Evolutionary conservation across 305 asterid genomes (phyloP), one percentile per base, ranked within the genome.

Genomic region (Ilex paraguariensis): DNA sequence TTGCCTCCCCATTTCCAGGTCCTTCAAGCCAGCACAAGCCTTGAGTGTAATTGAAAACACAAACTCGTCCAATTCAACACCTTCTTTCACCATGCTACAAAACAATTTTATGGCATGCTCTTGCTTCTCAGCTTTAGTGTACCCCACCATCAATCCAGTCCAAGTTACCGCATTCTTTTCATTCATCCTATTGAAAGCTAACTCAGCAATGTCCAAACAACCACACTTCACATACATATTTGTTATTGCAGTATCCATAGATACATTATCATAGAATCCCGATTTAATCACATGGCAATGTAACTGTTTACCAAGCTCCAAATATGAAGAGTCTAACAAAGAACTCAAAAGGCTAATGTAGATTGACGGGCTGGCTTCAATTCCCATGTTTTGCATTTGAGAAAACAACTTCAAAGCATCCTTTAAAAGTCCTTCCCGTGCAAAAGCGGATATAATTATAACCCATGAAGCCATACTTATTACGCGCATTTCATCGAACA

Each of bases 141-240:
- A 82, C 13, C 86, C 88, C 68, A 82, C 81, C 77, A 84, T 78
- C 83, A 84, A 67, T 3, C 73, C 57, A 31, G 87, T 84, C 86
- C 87, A 84, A 9, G 86, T 62, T 53, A 78, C 65, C 5, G 63
- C 74, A 64, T 72, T 84, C 76, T 70, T 84, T 49, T 69, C 84
- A 12, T 9, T 64, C 82, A 79, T 79, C 70, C 42, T 61, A 31
- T 65, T 69, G 56, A 84, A 82, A 48, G 50, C 17, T 58, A 63
- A 51, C 61, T 76, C 73, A 0, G 85, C 87, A 42, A 62, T 50
- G 48, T 76, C 75, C 64, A 79, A 54, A 54, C 62, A 31, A 59
- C 90, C 77, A 57, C 85, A 78, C 69, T 79, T 84, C 53, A 52
- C 70, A 44, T 84, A 79, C 87, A 84, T 84, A 46, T 69, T 84